Conservation (phyloP, 306 rosid species). For the Dicorynia guianensis region DNA sequence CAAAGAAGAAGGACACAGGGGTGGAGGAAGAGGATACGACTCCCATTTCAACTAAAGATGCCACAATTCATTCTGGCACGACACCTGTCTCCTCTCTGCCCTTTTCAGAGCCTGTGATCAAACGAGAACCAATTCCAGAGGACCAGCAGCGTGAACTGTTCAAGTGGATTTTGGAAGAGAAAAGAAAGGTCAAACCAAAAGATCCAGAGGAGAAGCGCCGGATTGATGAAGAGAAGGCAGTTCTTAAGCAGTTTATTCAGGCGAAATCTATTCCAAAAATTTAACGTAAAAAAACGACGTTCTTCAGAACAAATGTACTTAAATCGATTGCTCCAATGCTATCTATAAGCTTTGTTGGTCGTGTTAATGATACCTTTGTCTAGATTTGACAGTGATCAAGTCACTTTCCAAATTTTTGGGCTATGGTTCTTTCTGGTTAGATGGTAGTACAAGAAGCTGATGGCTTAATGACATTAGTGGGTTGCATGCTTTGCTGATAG, state of each 20-base stretch:
- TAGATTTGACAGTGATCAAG: not conserved
- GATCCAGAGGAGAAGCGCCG: conserved; percentile 75
- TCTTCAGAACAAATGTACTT: conserved; percentile 18
- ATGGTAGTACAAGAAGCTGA: conserved; percentile 19
- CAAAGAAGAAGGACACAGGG: conserved; percentile 67
- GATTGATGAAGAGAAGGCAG: conserved; percentile 88
- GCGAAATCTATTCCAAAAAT: conserved; percentile 80
- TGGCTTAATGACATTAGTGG: conserved; percentile 8
- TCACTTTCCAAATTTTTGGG: conserved; percentile 34
- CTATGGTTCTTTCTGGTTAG: conserved; percentile 21
- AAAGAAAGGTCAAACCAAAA: conserved; percentile 79
- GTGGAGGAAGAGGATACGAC: conserved; percentile 52
- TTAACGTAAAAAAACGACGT: conserved; percentile 24
- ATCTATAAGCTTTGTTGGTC: conserved; percentile 20
- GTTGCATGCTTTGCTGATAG: not conserved
- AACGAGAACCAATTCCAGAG: conserved; percentile 73
- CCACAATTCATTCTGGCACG: conserved; percentile 49
- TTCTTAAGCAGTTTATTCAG: conserved; percentile 76
- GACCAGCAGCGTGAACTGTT: conserved; percentile 75
- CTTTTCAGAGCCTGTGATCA: conserved; percentile 52
- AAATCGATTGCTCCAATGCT: conserved; percentile 29
- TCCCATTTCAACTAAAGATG: conserved; percentile 50
- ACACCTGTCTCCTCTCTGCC: conserved; percentile 45
- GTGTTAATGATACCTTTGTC: conserved; percentile 44
- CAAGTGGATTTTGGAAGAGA: conserved; percentile 95